Evolutionary conservation across 1,139 yeast species (phyloP).

Genomic region (Tardiomyces digboiensis): DNA sequence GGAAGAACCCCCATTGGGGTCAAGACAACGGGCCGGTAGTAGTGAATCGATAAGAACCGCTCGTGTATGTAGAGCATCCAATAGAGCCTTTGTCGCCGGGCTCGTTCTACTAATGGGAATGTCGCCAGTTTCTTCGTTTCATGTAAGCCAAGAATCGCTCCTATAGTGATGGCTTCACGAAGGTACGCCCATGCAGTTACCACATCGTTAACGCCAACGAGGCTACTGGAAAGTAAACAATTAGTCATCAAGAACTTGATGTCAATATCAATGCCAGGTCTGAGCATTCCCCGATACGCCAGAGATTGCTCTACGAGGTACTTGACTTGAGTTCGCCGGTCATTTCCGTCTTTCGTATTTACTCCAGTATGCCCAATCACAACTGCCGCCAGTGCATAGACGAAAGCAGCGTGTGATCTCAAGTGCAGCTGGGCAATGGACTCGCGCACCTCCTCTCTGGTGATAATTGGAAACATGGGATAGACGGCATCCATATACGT

Average conservation of each 20-base stretch:
- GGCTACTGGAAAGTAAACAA: conserved; percentile 8
- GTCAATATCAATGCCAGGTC: conserved; percentile 3
- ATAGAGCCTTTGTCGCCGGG: conserved; percentile 10
- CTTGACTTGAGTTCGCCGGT: conserved; percentile 1
- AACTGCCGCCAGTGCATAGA: conserved; percentile 11
- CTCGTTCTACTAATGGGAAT: conserved; percentile 5
- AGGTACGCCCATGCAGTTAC: conserved; percentile 12
- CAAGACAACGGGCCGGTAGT: conserved; percentile 8
- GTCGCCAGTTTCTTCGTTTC: conserved; percentile 1
- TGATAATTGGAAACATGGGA: conserved; percentile 12
- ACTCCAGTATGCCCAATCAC: conserved; percentile 9
- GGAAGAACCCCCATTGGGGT: conserved; percentile 8
- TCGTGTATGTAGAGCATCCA: conserved; percentile 15
- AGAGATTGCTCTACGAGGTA: conserved; percentile 7
- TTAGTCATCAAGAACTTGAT: conserved; percentile 8
- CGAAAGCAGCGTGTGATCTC: conserved; percentile 7
- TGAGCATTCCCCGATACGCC: conserved; percentile 8
- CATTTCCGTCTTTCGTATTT: conserved; percentile 2
- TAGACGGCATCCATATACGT: conserved; percentile 8
- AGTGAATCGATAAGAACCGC: conserved; percentile 13
- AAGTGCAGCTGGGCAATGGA: conserved; percentile 5
- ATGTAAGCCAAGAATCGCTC: conserved; percentile 7
- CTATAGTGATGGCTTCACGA: conserved; percentile 13
- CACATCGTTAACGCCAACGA: conserved; percentile 8
- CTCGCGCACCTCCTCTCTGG: conserved; percentile 7